These are phyloP conservation scores for Fusarium haematococcum DNA, from an alignment of 2,329 filamentous ascomycete genomes.

Conservation along the genomic window DNA sequence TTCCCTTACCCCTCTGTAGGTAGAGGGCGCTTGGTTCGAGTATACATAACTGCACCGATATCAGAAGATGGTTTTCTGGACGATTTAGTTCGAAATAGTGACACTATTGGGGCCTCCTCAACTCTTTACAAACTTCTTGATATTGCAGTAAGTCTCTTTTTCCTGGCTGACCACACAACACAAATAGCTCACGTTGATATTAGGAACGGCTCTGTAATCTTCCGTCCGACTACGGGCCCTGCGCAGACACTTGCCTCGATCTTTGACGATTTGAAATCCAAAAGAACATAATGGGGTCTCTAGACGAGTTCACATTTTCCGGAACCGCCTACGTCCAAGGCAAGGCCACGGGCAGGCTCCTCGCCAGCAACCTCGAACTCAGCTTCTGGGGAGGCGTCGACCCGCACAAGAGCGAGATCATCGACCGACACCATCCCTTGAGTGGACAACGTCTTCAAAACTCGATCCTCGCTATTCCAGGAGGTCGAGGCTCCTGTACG, in stretches of 20 bases:
- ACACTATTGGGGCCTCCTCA: too few relatives aligned
- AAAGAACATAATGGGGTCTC: constrained; percentile 14
- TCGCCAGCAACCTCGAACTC: constrained; percentile 46
- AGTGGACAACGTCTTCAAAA: constrained; percentile 47
- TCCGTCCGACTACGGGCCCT: neutral
- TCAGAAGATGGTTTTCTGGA: neutral
- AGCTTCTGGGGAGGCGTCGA: constrained; percentile 62
- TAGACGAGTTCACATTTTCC: neutral
- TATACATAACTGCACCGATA: neutral
- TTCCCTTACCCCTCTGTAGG: neutral
- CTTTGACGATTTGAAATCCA: neutral
- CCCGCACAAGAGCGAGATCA: constrained; percentile 53
- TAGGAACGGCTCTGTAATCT: neutral
- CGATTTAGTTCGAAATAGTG: neutral
- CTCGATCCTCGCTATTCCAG: constrained; percentile 56
- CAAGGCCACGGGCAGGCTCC: constrained; percentile 43
- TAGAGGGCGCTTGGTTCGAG: neutral
- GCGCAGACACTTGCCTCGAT: neutral
- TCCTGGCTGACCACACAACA: rapidly evolving
- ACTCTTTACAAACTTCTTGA: neutral
- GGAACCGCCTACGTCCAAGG: constrained; percentile 41
- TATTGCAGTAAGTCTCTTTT: neutral
- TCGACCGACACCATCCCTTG: constrained; percentile 58
- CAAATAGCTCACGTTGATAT: neutral
- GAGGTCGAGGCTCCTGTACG: constrained; percentile 60